Percentiles rank a stretch among this genome's conserved stretches.
Conservation (phyloP, 371 early-diverging fungal genomes). For the Mortierella sp. region DNA sequence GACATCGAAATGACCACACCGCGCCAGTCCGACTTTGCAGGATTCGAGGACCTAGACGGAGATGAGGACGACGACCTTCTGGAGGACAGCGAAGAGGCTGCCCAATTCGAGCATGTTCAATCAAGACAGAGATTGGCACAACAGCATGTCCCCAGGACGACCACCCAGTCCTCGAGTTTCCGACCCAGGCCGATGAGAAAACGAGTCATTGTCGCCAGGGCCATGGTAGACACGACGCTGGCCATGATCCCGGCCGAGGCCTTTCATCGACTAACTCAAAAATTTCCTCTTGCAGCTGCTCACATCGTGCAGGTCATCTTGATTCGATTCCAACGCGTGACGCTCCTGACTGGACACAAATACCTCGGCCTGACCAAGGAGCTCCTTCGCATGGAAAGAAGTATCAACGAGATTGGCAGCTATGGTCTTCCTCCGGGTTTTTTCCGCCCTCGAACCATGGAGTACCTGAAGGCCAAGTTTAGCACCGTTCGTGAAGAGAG, state of each 20-base stretch:
- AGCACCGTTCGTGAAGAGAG: conserved; percentile 57
- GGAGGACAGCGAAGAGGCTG: background rate
- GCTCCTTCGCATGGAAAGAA: conserved; percentile 82
- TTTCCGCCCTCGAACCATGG: conserved; percentile 74
- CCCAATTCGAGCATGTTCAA: background rate
- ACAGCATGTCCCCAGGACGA: too few relatives aligned
- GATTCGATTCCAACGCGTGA: conserved; percentile 95
- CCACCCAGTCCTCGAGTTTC: conserved; percentile 23
- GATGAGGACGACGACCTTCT: background rate
- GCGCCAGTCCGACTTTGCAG: conserved; percentile 18
- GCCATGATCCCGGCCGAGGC: conserved; percentile 96
- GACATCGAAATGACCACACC: conserved; percentile 21
- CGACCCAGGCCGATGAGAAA: conserved; percentile 58
- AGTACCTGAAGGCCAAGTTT: conserved; percentile 72
- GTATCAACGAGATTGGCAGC: conserved; percentile 78
- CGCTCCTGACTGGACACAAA: conserved; percentile 89
- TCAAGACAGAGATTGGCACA: background rate
- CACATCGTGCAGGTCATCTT: conserved; percentile 96
- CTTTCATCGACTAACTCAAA: conserved; percentile 86
- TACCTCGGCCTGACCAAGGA: conserved; percentile 94
- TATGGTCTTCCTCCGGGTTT: conserved; percentile 66
- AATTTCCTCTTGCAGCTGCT: conserved; percentile 94
- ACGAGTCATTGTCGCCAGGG: conserved; percentile 85
- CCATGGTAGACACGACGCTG: conserved; percentile 89
- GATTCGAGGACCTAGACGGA: conserved; percentile 11